Evolutionary conservation across 768 basidiomycete genomes (phyloP).

Genomic region (Pleurotus platypus): DNA sequence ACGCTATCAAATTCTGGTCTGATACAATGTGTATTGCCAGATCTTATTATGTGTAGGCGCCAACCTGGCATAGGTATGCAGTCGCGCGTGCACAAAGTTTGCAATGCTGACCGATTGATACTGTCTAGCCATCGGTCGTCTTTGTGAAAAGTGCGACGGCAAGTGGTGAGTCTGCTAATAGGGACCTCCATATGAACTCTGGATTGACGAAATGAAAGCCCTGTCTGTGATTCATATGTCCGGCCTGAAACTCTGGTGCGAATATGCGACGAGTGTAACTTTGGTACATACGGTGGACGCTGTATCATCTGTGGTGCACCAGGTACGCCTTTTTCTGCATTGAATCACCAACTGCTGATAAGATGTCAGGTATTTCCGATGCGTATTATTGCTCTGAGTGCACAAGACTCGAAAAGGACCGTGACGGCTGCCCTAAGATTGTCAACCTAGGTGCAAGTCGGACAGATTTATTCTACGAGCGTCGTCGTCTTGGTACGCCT

Average conservation of each 20-base stretch:
- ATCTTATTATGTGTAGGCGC: slow-evolving; percentile 97
- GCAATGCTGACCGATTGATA: slow-evolving; percentile 9
- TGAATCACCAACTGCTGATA: neutral
- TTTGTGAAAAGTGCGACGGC: slow-evolving; percentile 99
- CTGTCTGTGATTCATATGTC: slow-evolving; percentile 98
- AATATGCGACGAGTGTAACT: slow-evolving; percentile 99
- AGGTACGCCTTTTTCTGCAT: slow-evolving; percentile 45
- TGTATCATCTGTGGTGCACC: slow-evolving; percentile 98
- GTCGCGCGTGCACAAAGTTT: neutral
- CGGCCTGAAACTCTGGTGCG: slow-evolving; percentile 96
- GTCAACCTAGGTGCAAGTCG: slow-evolving; percentile 94
- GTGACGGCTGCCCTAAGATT: slow-evolving; percentile 98
- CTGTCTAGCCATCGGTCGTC: slow-evolving; percentile 83
- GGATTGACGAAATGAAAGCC: slow-evolving; percentile 43
- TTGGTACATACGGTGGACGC: slow-evolving; percentile 94
- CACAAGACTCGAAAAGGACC: slow-evolving; percentile 93
- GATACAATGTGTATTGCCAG: slow-evolving; percentile 33
- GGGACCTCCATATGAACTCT: neutral
- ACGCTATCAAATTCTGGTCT: neutral
- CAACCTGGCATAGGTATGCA: slow-evolving; percentile 92
- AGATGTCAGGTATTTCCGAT: slow-evolving; percentile 77
- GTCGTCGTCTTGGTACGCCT: slow-evolving; percentile 70
- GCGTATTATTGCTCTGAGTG: slow-evolving; percentile 99
- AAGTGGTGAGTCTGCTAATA: slow-evolving; percentile 73
- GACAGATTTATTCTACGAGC: slow-evolving; percentile 90